Conservation (phyloP, 257 asterid genomes). For the Ligustrum vulgare region DNA sequence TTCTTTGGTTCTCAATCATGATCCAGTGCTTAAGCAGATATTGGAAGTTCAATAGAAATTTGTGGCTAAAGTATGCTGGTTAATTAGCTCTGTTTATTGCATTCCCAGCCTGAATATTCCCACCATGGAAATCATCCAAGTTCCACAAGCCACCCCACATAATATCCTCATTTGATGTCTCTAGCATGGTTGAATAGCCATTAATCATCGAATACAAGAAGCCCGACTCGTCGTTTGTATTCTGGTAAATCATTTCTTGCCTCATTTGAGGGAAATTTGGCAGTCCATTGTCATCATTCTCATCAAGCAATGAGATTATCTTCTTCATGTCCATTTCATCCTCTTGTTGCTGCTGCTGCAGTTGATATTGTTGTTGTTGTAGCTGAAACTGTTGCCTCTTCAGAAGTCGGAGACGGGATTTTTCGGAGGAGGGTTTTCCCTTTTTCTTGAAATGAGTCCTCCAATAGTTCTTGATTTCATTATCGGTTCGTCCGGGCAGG, state of each 20-base stretch:
- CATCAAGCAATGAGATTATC: conserved; percentile 44
- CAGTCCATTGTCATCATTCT: conserved; percentile 25
- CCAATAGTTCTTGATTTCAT: conserved; percentile 84
- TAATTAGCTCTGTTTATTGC: conserved; percentile 26
- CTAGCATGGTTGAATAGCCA: conserved; percentile 34
- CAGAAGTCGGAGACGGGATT: conserved; percentile 43
- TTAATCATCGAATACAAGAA: conserved; percentile 41
- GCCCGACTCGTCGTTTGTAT: conserved; percentile 22
- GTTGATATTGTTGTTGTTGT: conserved; percentile 41
- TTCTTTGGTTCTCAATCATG: conserved; percentile 32
- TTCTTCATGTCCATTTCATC: conserved; percentile 41
- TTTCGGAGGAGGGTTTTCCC: conserved; percentile 38
- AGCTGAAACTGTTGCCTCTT: conserved; percentile 65
- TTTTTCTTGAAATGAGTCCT: conserved; percentile 84
- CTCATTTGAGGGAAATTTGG: conserved; percentile 33
- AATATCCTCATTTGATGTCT: conserved; percentile 42
- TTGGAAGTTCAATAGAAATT: conserved; percentile 23
- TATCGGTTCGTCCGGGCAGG: conserved; percentile 79
- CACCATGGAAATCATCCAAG: conserved; percentile 56
- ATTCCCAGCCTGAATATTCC: conserved; percentile 25
- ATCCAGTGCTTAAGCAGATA: not conserved
- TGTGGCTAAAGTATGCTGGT: conserved; percentile 28
- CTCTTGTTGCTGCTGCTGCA: conserved; percentile 31
- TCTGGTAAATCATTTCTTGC: conserved; percentile 37
- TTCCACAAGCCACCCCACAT: conserved; percentile 75